Base-by-base conservation (phyloP, 352 stramenopile species). In the Pythium insidiosum region DNA sequence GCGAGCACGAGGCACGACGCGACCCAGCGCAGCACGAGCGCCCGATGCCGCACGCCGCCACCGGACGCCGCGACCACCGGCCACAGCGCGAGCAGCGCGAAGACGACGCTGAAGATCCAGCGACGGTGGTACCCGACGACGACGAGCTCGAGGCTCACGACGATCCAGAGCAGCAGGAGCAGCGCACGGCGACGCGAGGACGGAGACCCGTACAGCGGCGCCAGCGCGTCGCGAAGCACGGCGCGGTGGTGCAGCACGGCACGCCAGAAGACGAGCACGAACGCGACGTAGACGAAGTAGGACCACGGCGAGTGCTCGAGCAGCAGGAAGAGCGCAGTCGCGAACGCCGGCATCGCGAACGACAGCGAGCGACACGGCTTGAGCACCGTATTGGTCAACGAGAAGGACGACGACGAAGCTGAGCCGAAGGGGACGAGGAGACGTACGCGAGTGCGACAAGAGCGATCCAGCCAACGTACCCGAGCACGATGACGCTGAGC, bases 381-480 rank as follows among this genome's bases (percentile, higher is more conserved):
- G 9, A 15, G 28, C 28, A 15, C 9, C 28, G 28, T 13, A 15
- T 33, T 33, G 9, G 9, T 15, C 28, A 15, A 33, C 28, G 9
- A 15, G 9, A 15, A 33, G 28, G 28, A 15, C 28, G 9, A 13
- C 28, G n/a, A n/a, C n/a, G n/a, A n/a, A n/a, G n/a, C n/a, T n/a
- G n/a, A n/a, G n/a, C n/a, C n/a, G n/a, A n/a, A n/a, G n/a, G n/a
- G 9, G 28, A 36, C 5, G 73, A 68, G n/a, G 79, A 59, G 13
- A 84, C 30, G 37, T 79, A 84, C 19, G 67, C 73, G 13, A 87
- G 50, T 2, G 58, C 56, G 7, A 91, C 29, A 2, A 89, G 58
- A 26, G 68, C 16, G 24, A 94, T 85, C 78, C 78, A 94, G 41
- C 81, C 73, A 1, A 88, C 20, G 46, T 94, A 94, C 1, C 81